Conservation (phyloP, 805 yeast genomes). For the Myxozyma kluyveri region DNA sequence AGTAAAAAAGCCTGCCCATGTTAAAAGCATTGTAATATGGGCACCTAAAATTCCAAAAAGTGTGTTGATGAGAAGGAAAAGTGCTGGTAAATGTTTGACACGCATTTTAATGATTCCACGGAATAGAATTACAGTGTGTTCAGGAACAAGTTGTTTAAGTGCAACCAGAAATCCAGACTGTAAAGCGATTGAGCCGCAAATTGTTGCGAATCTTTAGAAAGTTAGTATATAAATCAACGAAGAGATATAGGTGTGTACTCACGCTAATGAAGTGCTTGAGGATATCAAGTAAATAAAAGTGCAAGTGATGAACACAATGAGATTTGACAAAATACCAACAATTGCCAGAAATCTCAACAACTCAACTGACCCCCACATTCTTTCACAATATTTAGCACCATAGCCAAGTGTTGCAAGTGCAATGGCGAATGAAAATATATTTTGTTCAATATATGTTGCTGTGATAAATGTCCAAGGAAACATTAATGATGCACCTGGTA, state of each 20-base stretch:
- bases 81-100: constrained; percentile 43
- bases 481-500: constrained; percentile 44
- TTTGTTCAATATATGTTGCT: constrained; percentile 28
- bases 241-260: background rate
- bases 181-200: constrained; percentile 56
- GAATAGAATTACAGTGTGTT: constrained; percentile 53
- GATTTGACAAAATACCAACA: constrained; percentile 42
- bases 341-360: constrained; percentile 48
- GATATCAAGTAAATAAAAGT: constrained; percentile 5
- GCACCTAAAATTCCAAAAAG: constrained; percentile 35
- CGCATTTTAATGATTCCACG: constrained; percentile 46
- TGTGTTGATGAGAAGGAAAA: constrained; percentile 39
- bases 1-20: constrained; percentile 51
- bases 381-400: constrained; percentile 64
- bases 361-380: constrained; percentile 60
- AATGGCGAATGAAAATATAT: constrained; percentile 34
- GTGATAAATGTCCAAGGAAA: constrained; percentile 31
- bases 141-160: constrained; percentile 63
- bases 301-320: constrained; percentile 37
- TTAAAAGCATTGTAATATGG: constrained; percentile 35
- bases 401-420: constrained; percentile 45
- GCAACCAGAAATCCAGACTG: constrained; percentile 60
- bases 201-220: constrained; percentile 42
- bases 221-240: background rate
- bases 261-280: constrained; percentile 1